phyloP scores from a whole-genome alignment of 148 eudicot species.

The Camellia japonica region DNA sequence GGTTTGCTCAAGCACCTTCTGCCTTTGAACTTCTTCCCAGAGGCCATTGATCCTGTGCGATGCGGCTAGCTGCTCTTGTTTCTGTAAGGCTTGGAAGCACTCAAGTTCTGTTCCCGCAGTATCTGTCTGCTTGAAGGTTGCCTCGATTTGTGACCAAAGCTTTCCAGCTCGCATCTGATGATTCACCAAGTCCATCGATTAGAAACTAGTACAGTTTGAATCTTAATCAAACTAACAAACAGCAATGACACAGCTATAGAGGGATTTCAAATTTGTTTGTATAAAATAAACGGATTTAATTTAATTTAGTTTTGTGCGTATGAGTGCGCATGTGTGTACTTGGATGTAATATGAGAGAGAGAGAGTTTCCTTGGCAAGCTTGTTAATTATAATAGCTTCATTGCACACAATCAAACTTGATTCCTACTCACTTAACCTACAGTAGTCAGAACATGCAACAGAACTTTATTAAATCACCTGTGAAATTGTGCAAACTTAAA shows the following conservation, averaged over 20 bases:
- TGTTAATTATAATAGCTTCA: background rate
- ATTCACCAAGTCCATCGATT: conserved; percentile 12
- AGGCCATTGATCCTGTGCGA: conserved; percentile 72
- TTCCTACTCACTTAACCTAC: background rate
- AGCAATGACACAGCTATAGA: too few relatives aligned
- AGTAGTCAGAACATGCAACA: background rate
- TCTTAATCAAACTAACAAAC: background rate
- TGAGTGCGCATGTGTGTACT: background rate
- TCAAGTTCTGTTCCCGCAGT: conserved; percentile 88
- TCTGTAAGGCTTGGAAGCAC: conserved; percentile 85
- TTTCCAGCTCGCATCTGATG: conserved; percentile 73
- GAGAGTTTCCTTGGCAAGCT: too few relatives aligned
- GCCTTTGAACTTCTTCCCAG: conserved; percentile 97
- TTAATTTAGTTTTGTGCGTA: background rate
- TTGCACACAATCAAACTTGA: background rate
- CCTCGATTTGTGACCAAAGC: conserved; percentile 79
- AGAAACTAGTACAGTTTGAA: conserved; percentile 10
- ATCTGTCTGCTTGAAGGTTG: conserved; percentile 90
- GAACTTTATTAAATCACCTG: background rate
- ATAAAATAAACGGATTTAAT: background rate
- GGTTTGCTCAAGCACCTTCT: conserved; percentile 79
- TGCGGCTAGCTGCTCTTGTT: conserved; percentile 87
- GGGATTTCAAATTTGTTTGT: background rate
- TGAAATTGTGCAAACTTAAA: background rate
- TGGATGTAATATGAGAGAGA: background rate